Evolutionary conservation across 2,329 filamentous ascomycete genomes (phyloP).

Genomic region (Sodiomyces alkalinus): DNA sequence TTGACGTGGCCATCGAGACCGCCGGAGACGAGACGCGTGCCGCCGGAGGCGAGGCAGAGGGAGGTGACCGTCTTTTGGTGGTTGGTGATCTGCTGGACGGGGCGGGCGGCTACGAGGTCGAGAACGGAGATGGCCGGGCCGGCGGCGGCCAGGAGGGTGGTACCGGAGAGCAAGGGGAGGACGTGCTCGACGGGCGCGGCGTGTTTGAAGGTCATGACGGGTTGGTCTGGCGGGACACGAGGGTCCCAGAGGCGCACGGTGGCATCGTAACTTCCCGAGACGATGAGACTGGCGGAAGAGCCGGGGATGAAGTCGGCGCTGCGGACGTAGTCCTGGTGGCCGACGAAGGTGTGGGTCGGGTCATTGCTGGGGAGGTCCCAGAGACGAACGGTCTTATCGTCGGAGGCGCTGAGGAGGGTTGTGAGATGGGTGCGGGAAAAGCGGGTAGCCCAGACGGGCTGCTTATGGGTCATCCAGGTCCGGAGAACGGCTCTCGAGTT

Average conservation of each 20-base stretch:
- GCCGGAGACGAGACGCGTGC: constrained; percentile 69
- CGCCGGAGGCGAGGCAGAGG: constrained; percentile 66
- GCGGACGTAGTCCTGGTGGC: constrained; percentile 87
- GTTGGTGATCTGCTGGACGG: constrained; percentile 73
- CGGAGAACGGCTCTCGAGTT: constrained; percentile 78
- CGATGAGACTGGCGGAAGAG: constrained; percentile 55
- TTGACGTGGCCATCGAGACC: constrained; percentile 93
- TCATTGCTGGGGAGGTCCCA: constrained; percentile 83
- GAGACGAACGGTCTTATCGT: constrained; percentile 81
- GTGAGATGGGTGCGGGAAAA: constrained; percentile 88
- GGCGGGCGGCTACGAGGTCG: constrained; percentile 81
- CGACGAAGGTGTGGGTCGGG: constrained; percentile 63
- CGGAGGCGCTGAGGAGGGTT: constrained; percentile 72
- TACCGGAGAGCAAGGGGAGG: constrained; percentile 75
- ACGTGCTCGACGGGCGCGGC: constrained; percentile 77
- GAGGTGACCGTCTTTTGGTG: constrained; percentile 97
- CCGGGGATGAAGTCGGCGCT: constrained; percentile 73
- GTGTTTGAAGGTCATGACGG: constrained; percentile 91
- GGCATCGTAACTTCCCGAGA: constrained; percentile 88
- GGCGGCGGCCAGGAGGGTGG: constrained; percentile 69
- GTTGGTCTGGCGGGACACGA: constrained; percentile 45
- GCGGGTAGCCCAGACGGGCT: constrained; percentile 81
- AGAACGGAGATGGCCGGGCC: constrained; percentile 82
- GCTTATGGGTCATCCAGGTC: constrained; percentile 89
- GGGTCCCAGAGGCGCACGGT: constrained; percentile 93